Evolutionary conservation across 441 rosid species (phyloP).

Genomic region (Raphanus hybrid): DNA sequence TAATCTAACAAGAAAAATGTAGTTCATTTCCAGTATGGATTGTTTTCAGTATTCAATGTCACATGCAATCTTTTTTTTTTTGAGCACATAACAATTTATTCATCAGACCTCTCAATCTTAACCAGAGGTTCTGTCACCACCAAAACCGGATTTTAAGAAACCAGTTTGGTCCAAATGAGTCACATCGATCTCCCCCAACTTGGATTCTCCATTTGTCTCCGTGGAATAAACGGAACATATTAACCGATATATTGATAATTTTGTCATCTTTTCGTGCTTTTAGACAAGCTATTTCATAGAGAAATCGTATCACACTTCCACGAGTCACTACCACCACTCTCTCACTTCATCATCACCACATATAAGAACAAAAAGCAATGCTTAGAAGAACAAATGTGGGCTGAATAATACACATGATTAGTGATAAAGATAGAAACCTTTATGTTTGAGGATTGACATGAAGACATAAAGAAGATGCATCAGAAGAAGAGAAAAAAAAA

Average conservation of each 20-base stretch:
- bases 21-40: no score
- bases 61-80: no score
- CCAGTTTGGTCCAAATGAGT: constrained; percentile 62
- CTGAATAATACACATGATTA: background rate
- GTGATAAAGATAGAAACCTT: constrained; percentile 49
- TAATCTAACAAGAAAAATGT: no score
- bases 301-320: constrained; percentile 74
- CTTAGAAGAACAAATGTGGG: background rate
- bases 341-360: constrained; percentile 52
- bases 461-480: no score
- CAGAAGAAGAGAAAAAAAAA: no score
- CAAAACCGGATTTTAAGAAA: background rate
- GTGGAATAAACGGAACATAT: constrained; percentile 56
- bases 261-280: constrained; percentile 49
- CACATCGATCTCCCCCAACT: constrained; percentile 58
- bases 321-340: constrained; percentile 71
- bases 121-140: background rate
- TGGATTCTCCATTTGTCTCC: constrained; percentile 57
- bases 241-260: constrained; percentile 65
- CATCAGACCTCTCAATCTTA: background rate
- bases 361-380: background rate
- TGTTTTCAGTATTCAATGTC: no score
- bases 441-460: constrained; percentile 47
- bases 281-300: constrained; percentile 65
- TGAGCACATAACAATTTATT: no score